Evolutionary conservation across 352 stramenopile species (phyloP).

Genomic region (Pythium scleroteichum): DNA sequence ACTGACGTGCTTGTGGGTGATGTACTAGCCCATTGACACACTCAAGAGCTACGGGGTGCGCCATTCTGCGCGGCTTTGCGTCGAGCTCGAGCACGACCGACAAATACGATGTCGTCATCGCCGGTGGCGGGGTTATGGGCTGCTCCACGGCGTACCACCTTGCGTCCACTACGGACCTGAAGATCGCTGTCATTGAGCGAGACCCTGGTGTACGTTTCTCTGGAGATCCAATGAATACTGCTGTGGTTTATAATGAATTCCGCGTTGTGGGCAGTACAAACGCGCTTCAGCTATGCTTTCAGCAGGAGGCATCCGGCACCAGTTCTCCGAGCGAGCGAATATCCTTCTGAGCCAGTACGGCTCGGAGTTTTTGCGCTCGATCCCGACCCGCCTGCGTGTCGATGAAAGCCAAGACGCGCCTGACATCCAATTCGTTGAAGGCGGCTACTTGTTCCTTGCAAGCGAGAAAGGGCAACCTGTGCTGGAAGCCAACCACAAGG

Average conservation of each 20-base stretch:
- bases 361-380: conserved; percentile 60
- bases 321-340: conserved; percentile 80
- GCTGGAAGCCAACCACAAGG: conserved; percentile 62
- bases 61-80: conserved; percentile 9
- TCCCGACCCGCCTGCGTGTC: conserved; percentile 55
- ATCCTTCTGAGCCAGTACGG: conserved; percentile 83
- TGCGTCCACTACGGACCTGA: conserved; percentile 61
- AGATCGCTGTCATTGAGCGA: conserved; percentile 76
- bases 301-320: conserved; percentile 74
- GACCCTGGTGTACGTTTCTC: conserved; percentile 51
- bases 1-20: neutral
- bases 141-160: conserved; percentile 88
- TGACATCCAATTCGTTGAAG: conserved; percentile 79
- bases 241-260: neutral
- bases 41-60: neutral
- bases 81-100: neutral
- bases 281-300: conserved; percentile 78
- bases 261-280: conserved; percentile 60
- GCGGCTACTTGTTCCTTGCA: conserved; percentile 81
- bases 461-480: conserved; percentile 58
- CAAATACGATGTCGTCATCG: conserved; percentile 78
- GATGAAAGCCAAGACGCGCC: conserved; percentile 48
- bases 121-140: conserved; percentile 80
- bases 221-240: neutral
- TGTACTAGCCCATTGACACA: neutral